Base-by-base conservation (phyloP, 2,329 filamentous ascomycete species). In the Pseudogymnoascus destructans region DNA sequence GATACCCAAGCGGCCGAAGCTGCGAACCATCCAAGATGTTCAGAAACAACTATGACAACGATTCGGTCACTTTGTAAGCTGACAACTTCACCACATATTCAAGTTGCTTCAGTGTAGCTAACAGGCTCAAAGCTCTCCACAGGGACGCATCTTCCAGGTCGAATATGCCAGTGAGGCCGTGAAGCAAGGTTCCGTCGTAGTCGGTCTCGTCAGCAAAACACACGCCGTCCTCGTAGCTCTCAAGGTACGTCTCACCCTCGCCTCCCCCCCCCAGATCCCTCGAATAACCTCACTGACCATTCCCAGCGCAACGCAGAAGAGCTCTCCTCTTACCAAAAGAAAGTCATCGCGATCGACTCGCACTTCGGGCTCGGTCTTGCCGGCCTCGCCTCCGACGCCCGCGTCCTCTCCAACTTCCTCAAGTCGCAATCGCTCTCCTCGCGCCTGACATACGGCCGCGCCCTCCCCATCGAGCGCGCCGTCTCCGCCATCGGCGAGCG, bases 11-110 rank as follows among this genome's bases (percentile, higher is more conserved):
- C 58, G 63, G 58, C 59, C 61, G 49, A 58, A 63, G 62, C 62
- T 63, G 59, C 59, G 46, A 8, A 59, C 17, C 60, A 55, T 67
- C 64, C 80, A 84, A 70, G 70, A 97, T 98, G 93, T 98, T 98
- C 78, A 84, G 93, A 76, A 98, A 98, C 81, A 97, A 97, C 77
- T 98, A 98, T 81, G 93, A 98, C 79, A 98, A 98, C 84, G 93
- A 98, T 76, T 95, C 92, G 63, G 91, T 97, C 76, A 98, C 93
- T 76, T 98, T 97, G 90, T 95, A 80, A 76, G 85, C 75, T 70
- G 36, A 35, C 23, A 57, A 58, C 9, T 21, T 25, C 35, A 40
- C 32, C 13, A 27, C 23, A 6, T 46, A 57, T 33, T 33, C 33
- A 56, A 23, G 30, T 36, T 25, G 15, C 11, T n/a, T 2, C 15